Percentiles rank a stretch among this genome's conserved stretches.
Conservation (phyloP, 306 rosid species). For the Cercis canadensis region DNA sequence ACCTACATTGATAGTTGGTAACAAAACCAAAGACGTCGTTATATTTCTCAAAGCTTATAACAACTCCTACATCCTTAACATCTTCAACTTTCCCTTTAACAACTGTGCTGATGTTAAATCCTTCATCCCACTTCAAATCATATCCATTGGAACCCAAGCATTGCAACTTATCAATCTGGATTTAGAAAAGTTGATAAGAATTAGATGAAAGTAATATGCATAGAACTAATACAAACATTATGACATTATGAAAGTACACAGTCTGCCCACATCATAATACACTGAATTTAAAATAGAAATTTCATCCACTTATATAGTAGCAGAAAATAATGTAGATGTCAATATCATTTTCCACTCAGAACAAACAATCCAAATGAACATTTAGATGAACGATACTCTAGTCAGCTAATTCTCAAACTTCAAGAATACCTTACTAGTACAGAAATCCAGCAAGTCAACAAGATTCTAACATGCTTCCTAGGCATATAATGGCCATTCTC, state of each 20-base stretch:
- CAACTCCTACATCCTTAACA: constrained; percentile 71
- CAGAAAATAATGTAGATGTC: constrained; percentile 4
- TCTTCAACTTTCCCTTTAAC: constrained; percentile 80
- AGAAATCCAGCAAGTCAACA: constrained; percentile 9
- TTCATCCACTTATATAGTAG: constrained; percentile 3
- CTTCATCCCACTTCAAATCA: constrained; percentile 70
- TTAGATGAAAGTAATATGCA: constrained; percentile 29
- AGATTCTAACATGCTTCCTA: constrained; percentile 12
- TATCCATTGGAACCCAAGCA: constrained; percentile 45
- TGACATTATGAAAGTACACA: background rate
- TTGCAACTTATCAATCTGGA: constrained; percentile 79
- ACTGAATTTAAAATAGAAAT: background rate
- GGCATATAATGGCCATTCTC: constrained; percentile 4
- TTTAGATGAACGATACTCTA: background rate
- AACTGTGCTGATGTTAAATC: constrained; percentile 59
- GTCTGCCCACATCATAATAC: background rate
- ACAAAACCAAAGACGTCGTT: constrained; percentile 83
- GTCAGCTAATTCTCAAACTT: background rate
- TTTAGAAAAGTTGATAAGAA: background rate
- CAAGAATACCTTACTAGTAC: background rate
- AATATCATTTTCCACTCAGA: constrained; percentile 24
- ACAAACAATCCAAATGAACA: constrained; percentile 16
- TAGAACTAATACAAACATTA: background rate
- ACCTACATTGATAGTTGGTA: constrained; percentile 77
- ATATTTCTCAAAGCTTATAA: constrained; percentile 57